Base-by-base conservation (phyloP, 176 grass and related monocot species). In the Lolium perenne region DNA sequence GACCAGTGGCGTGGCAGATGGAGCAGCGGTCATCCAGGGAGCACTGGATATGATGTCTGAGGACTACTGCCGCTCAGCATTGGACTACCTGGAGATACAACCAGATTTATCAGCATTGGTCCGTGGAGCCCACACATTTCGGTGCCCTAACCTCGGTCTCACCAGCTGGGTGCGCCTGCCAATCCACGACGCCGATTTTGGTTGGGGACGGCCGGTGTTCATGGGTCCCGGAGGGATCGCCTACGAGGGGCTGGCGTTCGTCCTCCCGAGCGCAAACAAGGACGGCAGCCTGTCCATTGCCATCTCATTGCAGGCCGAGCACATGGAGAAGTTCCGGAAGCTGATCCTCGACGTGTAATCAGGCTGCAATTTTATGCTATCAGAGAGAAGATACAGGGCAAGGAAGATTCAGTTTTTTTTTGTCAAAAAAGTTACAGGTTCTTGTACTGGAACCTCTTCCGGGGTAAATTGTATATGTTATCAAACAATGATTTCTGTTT, bases 121-220 rank as follows among this genome's bases (percentile, higher is more conserved):
- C 21, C 82, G 93, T 4, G 95, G 95, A 23, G 93, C 95, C 0
- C 93, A 95, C 91, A 97, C 95, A 32, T 97, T 95, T 83, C 86
- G 87, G 48, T 95, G 91, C 73, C 93, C 93, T 2, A 97, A 97
- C 85, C 84, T 97, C 1, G 95, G 93, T 48, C 85, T 97, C 18
- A 97, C 95, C 2, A 97, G 95, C 81, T 97, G 95, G 95, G 91
- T 91, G 46, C 92, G 93, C n/a, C 63, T 97, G 53, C 95, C 93
- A 0, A 97, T 97, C 67, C 91, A 97, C 13, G 91, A 97, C 0
- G 91, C 95, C 0, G 91, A 97, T 77, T 97, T 97, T 0, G 95
- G 93, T 45, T 97, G 95, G 95, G 95, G 95, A 0, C 79, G 91
- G 4, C 95, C 95, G 1, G 88, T 98, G 66, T 98, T 93, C 87